Percentiles rank a stretch among this genome's conserved stretches.
Evolutionary conservation across 345 rosid genomes (phyloP).

Genomic region (Physaria fendleri): DNA sequence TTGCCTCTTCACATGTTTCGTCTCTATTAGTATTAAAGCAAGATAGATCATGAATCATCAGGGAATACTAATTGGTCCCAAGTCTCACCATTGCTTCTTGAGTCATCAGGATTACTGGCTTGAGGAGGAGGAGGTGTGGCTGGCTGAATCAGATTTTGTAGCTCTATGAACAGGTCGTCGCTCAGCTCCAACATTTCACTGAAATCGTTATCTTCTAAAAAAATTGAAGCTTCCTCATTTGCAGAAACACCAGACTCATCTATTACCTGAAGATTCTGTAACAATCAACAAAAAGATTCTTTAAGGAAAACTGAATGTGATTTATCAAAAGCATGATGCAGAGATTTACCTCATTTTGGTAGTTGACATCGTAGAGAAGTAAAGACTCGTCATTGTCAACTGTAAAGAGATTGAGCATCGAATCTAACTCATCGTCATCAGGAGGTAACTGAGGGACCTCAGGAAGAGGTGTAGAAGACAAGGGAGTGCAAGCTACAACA

Average conservation of each 20-base stretch:
- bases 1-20: conserved; percentile 2
- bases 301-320: not conserved
- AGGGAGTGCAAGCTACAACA: not conserved
- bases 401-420: conserved; percentile 30
- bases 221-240: conserved; percentile 4
- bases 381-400: conserved; percentile 13
- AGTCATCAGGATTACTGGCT: not conserved
- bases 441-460: conserved; percentile 6
- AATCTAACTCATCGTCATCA: conserved; percentile 14
- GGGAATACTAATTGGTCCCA: conserved; percentile 1
- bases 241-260: conserved; percentile 1
- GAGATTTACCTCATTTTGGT: conserved; percentile 22
- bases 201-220: conserved; percentile 7
- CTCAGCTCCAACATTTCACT: not conserved
- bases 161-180: conserved; percentile 3
- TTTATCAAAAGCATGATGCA: not conserved
- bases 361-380: not conserved
- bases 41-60: not conserved
- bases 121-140: conserved; percentile 4
- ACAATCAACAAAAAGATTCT: not conserved
- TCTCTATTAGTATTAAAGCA: conserved; percentile 12
- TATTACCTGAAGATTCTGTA: conserved; percentile 7
- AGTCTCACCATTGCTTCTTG: conserved; percentile 3
- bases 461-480: conserved; percentile 1
- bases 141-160: conserved; percentile 14